Conservation (phyloP, 495 filamentous ascomycete species). For the Pseudoneurospora amorphoporcata region DNA sequence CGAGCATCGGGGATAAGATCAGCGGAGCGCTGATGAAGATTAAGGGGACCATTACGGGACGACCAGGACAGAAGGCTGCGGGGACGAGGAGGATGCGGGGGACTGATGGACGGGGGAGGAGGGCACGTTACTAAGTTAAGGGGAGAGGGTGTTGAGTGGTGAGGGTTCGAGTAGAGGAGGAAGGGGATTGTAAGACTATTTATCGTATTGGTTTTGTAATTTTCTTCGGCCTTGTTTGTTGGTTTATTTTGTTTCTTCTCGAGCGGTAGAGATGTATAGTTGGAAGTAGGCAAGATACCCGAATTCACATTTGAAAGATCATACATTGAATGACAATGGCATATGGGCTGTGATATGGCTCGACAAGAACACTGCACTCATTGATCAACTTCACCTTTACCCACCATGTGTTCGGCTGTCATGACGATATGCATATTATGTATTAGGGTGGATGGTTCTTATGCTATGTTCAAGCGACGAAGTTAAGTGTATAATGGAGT, state of each 20-base stretch:
- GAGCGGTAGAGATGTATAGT: background rate
- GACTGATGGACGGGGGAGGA: slow-evolving; percentile 50
- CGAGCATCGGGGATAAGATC: slow-evolving; percentile 57
- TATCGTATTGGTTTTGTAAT: background rate
- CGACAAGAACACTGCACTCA: background rate
- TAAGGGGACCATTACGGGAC: slow-evolving; percentile 49
- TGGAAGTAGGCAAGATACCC: background rate
- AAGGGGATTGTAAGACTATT: background rate
- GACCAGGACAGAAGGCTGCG: slow-evolving; percentile 59
- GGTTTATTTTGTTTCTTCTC: background rate
- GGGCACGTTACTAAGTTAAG: background rate
- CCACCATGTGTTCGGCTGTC: background rate
- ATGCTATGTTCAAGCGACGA: background rate
- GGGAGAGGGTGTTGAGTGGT: background rate
- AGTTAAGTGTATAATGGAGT: background rate
- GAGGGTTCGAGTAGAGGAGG: background rate
- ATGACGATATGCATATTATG: background rate
- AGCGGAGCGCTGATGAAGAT: slow-evolving; percentile 57
- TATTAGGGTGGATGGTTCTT: background rate
- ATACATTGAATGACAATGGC: background rate
- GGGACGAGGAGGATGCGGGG: slow-evolving; percentile 62
- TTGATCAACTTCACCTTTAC: background rate
- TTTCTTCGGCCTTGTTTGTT: background rate
- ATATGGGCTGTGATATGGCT: too few relatives aligned
- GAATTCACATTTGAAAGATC: background rate